phyloP scores from a whole-genome alignment of 108 stramenopile genomes.

The Stephanodiscus minutulus region DNA sequence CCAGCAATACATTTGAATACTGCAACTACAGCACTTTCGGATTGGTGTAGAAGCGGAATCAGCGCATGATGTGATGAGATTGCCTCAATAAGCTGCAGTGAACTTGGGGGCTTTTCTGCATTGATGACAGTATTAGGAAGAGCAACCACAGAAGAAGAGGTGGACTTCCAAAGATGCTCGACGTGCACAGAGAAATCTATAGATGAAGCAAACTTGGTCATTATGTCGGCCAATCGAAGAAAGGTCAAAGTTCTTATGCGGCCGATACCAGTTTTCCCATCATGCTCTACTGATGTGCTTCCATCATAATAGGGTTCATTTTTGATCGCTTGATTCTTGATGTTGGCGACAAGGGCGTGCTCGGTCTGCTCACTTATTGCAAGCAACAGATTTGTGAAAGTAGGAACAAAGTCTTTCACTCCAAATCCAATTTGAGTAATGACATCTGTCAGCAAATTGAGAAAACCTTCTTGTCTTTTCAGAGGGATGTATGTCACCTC shows the following conservation, averaged over 20 bases:
- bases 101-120: constrained; percentile 69
- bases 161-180: constrained; percentile 58
- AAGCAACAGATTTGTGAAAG: constrained; percentile 62
- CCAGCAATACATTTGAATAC: constrained; percentile 69
- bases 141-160: constrained; percentile 54
- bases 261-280: constrained; percentile 43
- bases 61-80: constrained; percentile 56
- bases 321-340: constrained; percentile 19
- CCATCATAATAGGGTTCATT: constrained; percentile 22
- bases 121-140: constrained; percentile 74
- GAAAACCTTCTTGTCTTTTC: constrained; percentile 75
- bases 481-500: constrained; percentile 44
- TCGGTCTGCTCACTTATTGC: constrained; percentile 53
- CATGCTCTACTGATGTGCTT: constrained; percentile 11
- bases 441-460: constrained; percentile 77
- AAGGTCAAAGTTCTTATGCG: constrained; percentile 66
- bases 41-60: constrained; percentile 48
- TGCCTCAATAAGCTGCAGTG: constrained; percentile 60
- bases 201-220: constrained; percentile 59
- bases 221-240: constrained; percentile 64
- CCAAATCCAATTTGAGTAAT: constrained; percentile 78
- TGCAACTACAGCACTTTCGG: constrained; percentile 51
- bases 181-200: constrained; percentile 56
- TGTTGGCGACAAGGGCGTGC: constrained; percentile 31
- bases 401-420: constrained; percentile 49